phyloP scores from a whole-genome alignment of 1,284 basidiomycete species.

The Coniophora puteana region DNA sequence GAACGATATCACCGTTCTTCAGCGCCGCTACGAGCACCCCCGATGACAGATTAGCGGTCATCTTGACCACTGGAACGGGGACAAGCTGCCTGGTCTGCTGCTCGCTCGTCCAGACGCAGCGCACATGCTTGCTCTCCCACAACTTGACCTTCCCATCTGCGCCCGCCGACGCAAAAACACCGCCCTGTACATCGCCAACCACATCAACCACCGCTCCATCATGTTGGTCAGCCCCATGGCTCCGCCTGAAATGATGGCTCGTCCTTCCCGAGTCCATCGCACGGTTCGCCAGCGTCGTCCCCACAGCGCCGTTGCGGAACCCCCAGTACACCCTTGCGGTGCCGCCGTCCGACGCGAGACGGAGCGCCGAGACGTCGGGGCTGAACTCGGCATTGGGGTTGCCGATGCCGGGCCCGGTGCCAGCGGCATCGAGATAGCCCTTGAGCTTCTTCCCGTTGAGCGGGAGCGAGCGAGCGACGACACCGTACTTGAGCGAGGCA shows the following conservation, averaged over 20 bases:
- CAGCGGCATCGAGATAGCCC: constrained; percentile 71
- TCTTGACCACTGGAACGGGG: constrained; percentile 46
- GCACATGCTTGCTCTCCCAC: constrained; percentile 56
- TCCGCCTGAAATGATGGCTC: too few species aligned
- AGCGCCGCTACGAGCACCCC: constrained; percentile 49
- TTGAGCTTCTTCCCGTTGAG: constrained; percentile 67
- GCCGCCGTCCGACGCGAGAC: constrained; percentile 57
- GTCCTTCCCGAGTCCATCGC: constrained; percentile 54
- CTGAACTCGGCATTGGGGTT: constrained; percentile 79
- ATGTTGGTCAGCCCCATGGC: constrained; percentile 66
- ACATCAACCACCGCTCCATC: constrained; percentile 51
- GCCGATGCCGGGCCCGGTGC: constrained; percentile 61
- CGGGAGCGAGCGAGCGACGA: constrained; percentile 73
- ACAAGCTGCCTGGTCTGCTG: constrained; percentile 30
- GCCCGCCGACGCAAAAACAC: constrained; percentile 49
- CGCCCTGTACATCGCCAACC: constrained; percentile 39
- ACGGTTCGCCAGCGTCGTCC: constrained; percentile 53
- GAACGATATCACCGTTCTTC: constrained; percentile 49
- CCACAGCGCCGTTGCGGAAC: constrained; percentile 65
- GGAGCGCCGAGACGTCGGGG: constrained; percentile 59
- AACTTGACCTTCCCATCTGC: constrained; percentile 67
- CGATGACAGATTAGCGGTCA: constrained; percentile 38
- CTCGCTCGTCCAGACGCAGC: constrained; percentile 61
- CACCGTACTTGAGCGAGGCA: constrained; percentile 66
- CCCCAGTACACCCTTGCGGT: constrained; percentile 78